Evolutionary conservation across 345 rosid genomes (phyloP), one percentile per base, ranked within the genome.

Genomic region (Lepidium aucheri): DNA sequence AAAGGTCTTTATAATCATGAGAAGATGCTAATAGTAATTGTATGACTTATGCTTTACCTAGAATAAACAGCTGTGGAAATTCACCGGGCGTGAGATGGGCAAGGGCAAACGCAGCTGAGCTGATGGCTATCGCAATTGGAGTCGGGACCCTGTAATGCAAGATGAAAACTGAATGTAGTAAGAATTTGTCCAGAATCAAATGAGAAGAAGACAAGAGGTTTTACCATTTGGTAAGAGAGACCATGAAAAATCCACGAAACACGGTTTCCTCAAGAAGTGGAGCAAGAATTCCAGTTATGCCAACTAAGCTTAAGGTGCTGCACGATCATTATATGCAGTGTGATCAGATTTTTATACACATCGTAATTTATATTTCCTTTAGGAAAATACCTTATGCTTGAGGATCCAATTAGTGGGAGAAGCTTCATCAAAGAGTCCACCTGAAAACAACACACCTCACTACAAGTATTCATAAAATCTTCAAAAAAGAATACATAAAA

Each of bases 191-290:
- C 46, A 40, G 0, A 63, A 7, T 14, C 2, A 10, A 24, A 24
- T 49, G 17, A 63, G 47, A 47, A 55, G 47, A 39, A 53, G 52
- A 56, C 3, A 1, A 34, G 5, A 51, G 9, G 0, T 53, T 26
- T 68, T 63, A 90, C 99, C 99, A 94, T 77, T 88, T 94, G 67
- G 99, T 94, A 50, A 94, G 76, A 49, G 96, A 83, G 49, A 83
- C 89, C 99, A 94, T 84, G 51, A 94, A 82, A 80, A 94, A 94
- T 38, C 97, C 99, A 62, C 99, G 96, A 77, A 94, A 93, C 12
- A 94, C 79, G 4, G 89, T 88, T 80, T 94, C 99, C 77, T 94
- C 99, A 33, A 94, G 90, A 64, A 94, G 47, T 46, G 99, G 99
- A 67, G 99, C 99, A 68, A 90, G 82, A 78, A 90, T 55, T 47